phyloP scores from a whole-genome alignment of 2,329 filamentous ascomycete species.

The Lasiodiplodia sp. region DNA sequence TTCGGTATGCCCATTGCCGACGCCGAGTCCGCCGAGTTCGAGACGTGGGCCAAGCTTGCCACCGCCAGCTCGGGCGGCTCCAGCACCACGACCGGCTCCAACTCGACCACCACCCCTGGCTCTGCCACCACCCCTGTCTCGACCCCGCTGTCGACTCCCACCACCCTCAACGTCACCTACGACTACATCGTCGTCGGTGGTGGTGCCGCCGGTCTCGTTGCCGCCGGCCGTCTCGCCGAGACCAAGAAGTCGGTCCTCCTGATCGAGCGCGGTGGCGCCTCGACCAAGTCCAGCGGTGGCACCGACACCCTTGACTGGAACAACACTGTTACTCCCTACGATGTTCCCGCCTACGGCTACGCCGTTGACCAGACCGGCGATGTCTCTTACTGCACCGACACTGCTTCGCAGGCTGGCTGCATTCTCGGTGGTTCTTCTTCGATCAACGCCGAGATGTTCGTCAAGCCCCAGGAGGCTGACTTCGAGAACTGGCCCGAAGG shows the following conservation, averaged over 20 bases:
- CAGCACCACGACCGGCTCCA: constrained; percentile 38
- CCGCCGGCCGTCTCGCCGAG: constrained; percentile 48
- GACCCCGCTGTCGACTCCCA: constrained; percentile 24
- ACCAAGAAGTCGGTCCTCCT: constrained; percentile 48
- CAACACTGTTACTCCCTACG: constrained; percentile 45
- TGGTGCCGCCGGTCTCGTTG: constrained; percentile 47
- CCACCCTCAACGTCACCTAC: constrained; percentile 43
- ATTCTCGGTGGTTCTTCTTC: constrained; percentile 48
- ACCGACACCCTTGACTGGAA: constrained; percentile 43
- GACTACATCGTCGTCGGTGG: constrained; percentile 52
- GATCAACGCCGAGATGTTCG: constrained; percentile 46
- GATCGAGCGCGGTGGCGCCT: constrained; percentile 49
- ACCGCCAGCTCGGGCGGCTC: constrained; percentile 36
- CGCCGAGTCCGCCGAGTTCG: constrained; percentile 43
- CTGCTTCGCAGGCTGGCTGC: constrained; percentile 46
- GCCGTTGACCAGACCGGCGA: constrained; percentile 36
- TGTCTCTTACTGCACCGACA: constrained; percentile 46
- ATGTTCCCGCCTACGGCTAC: constrained; percentile 47
- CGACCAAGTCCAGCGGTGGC: constrained; percentile 44
- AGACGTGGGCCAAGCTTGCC: constrained; percentile 45
- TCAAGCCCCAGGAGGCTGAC: constrained; percentile 43
- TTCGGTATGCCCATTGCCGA: constrained; percentile 42
- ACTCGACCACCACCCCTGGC: constrained; percentile 23
- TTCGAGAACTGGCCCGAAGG: constrained; percentile 38
- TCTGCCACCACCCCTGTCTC: constrained; percentile 23